These are phyloP conservation scores for Zoysia japonica DNA, from an alignment of 176 grass and related monocot genomes.

Conservation along the genomic window DNA sequence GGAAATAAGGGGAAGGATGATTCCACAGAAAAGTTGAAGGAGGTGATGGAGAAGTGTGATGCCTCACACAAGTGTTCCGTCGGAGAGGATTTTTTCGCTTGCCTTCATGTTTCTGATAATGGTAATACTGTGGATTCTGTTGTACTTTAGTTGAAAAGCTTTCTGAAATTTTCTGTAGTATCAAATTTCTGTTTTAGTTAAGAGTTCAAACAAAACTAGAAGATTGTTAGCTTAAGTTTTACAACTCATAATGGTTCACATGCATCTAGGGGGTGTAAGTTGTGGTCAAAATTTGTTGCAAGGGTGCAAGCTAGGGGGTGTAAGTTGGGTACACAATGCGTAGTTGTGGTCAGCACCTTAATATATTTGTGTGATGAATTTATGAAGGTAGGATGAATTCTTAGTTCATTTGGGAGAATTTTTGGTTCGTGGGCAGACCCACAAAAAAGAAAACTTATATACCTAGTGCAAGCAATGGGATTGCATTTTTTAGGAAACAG, in stretches of 20 bases:
- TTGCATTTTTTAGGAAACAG: neutral
- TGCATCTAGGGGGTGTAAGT: no score
- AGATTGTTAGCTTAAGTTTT: slow-evolving; percentile 2
- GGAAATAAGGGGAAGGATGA: slow-evolving; percentile 15
- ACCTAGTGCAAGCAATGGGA: neutral
- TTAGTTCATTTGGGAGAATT: no score
- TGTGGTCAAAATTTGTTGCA: neutral
- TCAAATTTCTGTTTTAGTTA: neutral
- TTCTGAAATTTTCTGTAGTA: neutral
- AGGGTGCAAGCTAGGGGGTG: neutral
- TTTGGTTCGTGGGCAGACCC: no score
- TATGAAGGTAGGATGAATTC: no score
- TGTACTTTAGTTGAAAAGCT: neutral
- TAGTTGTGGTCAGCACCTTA: no score
- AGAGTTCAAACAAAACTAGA: neutral
- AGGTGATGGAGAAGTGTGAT: slow-evolving; percentile 18
- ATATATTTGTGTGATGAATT: no score
- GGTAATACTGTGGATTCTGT: slow-evolving; percentile 35
- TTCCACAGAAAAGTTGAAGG: neutral
- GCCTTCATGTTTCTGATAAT: slow-evolving; percentile 34
- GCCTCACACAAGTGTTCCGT: neutral
- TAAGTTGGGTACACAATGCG: no score
- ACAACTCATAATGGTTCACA: neutral
- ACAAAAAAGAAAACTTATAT: no score
- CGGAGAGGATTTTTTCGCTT: slow-evolving; percentile 26